Base-by-base conservation (phyloP, 2,329 filamentous ascomycete genomes). In the Cladophialophora exuberans region DNA sequence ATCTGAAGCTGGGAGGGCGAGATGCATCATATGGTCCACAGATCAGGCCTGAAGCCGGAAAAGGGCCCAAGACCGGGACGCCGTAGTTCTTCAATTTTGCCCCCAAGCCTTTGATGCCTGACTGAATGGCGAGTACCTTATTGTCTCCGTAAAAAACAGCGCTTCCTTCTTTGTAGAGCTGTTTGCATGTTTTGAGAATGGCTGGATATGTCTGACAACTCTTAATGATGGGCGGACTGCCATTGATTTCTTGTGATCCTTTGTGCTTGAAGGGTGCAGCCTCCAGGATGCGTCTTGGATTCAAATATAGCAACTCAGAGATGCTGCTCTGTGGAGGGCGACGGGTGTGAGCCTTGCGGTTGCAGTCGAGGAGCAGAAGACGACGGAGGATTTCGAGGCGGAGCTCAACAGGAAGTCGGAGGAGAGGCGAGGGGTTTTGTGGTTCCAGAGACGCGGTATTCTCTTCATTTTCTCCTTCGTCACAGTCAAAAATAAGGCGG, bases 81-180 rank as follows among this genome's bases (percentile, higher is more conserved):
- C 59, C 59, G 35, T 62, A 62, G 44, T 62, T 62, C 26, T 52
- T 44, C 41, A 62, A 53, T 33, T 56, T 59, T 25, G 56, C 56
- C 10, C 45, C 53, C 17, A 62, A 38, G 6, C 59, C 59, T 45
- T 42, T 44, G 36, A 62, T 62, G 17, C 56, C 56, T 10, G 48
- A 62, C 26, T 60, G 56, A 1, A 62, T 26, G 6, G 41, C 59
- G 28, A 62, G 31, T 5, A 62, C 49, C 28, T 53, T 62, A 47
- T 62, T 62, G 42, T 62, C 54, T 15, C 20, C 42, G 33, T 62
- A 62, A 11, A 62, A 43, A 6, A 62, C 51, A 7, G 35, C 39
- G 13, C 35, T 47, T 13, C 42, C 59, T 49, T 62, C 59, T 28
- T 20, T 17, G 48, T 62, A 55, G 4, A 62, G 38, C 17, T 51